Evolutionary conservation across 768 basidiomycete species (phyloP).

Genomic region (Cystobasidiopsis lactophilus): DNA sequence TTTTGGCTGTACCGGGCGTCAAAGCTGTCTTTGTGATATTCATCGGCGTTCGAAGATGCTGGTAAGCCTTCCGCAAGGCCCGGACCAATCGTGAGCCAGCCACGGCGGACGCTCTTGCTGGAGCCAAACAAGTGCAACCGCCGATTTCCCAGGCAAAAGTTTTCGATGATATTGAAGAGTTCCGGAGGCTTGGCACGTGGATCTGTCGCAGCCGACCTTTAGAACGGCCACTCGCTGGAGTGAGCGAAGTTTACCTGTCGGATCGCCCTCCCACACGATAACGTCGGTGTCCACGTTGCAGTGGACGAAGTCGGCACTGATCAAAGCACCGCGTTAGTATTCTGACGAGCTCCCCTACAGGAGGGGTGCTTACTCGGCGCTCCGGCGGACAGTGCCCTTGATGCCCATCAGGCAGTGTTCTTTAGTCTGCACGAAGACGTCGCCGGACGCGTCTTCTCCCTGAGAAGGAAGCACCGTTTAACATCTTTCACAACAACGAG

Average conservation of each 20-base stretch:
- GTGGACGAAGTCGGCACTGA: conserved; percentile 69
- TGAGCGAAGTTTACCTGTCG: conserved; percentile 25
- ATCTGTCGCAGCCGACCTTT: conserved; percentile 28
- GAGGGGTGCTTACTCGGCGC: conserved; percentile 37
- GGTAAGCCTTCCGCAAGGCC: conserved; percentile 9
- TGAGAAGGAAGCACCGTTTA: no score
- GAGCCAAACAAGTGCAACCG: conserved; percentile 76
- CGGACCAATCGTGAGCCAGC: conserved; percentile 60
- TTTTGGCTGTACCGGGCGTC: background rate
- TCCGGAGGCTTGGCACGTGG: conserved; percentile 78
- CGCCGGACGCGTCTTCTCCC: conserved; percentile 68
- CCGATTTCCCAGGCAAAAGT: conserved; percentile 83
- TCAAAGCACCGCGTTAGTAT: background rate
- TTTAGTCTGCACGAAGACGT: conserved; percentile 69
- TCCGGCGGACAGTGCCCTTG: conserved; percentile 79
- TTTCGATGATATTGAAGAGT: conserved; percentile 86
- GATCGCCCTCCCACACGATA: conserved; percentile 86
- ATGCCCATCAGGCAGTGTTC: conserved; percentile 97
- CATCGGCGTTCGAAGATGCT: no score
- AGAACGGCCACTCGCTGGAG: background rate
- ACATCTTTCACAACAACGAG: no score
- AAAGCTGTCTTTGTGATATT: background rate
- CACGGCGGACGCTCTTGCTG: conserved; percentile 42
- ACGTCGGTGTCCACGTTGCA: conserved; percentile 98
- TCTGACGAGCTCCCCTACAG: background rate